Evolutionary conservation across 805 yeast genomes (phyloP), one percentile per base, ranked within the genome.

Genomic region (Saccharomycopsis olivae): DNA sequence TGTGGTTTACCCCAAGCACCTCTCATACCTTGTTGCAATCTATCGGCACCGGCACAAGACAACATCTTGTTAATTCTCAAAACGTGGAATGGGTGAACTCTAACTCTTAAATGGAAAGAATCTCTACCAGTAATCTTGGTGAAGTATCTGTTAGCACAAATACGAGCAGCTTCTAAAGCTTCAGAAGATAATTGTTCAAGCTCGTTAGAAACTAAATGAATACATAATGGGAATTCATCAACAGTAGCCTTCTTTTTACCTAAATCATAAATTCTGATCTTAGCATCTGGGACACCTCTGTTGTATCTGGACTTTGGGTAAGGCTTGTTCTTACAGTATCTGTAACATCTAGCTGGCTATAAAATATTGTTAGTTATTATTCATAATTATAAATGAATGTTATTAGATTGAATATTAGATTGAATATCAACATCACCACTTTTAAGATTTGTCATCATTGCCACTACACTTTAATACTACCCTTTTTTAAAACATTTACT

Each of bases 11-110:
- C 98, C 97, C 97, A 92, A 67, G 98, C 98, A 79, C 94, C 94
- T 86, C 98, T 89, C 98, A 92, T 92, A 88, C 98, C 98, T 77
- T 92, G 97, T 78, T 92, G 98, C 74, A 92, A 81, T 84, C 98
- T 87, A 89, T 92, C 98, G 68, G 98, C 98, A 85, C 98, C 98
- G 76, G 98, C 98, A 79, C 98, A 92, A 65, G 98, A 92, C 95
- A 92, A 87, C 98, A 92, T 92, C 86, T 92, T 92, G 92, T 92
- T 92, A 78, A 92, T 92, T 75, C 98, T 83, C 70, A 92, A 80
- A 58, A 92, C 98, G 80, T 92, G 98, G 97, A 84, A 92, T 60
- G 98, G 98, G 74, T 92, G 98, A 64, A 88, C 97, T 77, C 98
- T 88, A 71, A 92, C 86, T 77, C 98, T 87, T 78, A 92, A 77